These are phyloP conservation scores for Sporopachydermia lactativora DNA, from an alignment of 805 yeast species.

Conservation along the genomic window DNA sequence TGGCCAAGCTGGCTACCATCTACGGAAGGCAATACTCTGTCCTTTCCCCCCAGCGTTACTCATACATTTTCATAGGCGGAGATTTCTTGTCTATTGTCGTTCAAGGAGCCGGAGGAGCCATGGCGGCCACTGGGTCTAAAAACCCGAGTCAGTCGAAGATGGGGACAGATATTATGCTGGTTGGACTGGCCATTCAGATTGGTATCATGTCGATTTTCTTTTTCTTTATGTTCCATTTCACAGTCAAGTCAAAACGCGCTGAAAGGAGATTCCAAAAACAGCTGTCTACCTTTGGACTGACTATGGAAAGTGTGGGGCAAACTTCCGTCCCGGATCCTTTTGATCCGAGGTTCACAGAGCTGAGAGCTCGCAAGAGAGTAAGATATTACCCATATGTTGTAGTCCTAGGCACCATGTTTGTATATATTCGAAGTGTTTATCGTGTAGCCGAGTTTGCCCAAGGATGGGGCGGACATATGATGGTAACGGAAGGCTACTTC, in stretches of 20 bases:
- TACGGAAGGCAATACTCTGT: slow-evolving; percentile 41
- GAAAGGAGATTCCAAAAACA: neutral
- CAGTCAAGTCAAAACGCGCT: slow-evolving; percentile 14
- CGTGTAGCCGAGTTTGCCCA: slow-evolving; percentile 58
- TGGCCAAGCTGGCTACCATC: slow-evolving; percentile 53
- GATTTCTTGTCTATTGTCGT: slow-evolving; percentile 51
- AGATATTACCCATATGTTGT: slow-evolving; percentile 30
- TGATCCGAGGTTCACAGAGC: slow-evolving; percentile 20
- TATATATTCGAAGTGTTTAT: slow-evolving; percentile 57
- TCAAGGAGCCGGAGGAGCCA: slow-evolving; percentile 71
- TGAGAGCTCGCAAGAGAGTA: slow-evolving; percentile 26
- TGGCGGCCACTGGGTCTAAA: slow-evolving; percentile 36
- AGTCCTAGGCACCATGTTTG: slow-evolving; percentile 32
- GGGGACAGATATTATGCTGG: slow-evolving; percentile 64
- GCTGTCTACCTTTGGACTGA: neutral
- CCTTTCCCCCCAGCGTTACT: slow-evolving; percentile 42
- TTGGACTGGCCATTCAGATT: slow-evolving; percentile 69
- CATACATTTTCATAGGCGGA: slow-evolving; percentile 48
- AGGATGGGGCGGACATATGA: slow-evolving; percentile 60
- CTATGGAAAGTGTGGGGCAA: neutral
- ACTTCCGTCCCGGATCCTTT: slow-evolving; percentile 18
- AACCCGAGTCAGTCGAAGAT: slow-evolving; percentile 16
- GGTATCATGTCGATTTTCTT: slow-evolving; percentile 50
- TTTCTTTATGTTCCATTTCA: slow-evolving; percentile 32
- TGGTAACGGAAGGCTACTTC: slow-evolving; percentile 44